Evolutionary conservation across 2,329 filamentous ascomycete genomes (phyloP), one percentile per base, ranked within the genome.

Genomic region (Emergomyces pasteurianus): DNA sequence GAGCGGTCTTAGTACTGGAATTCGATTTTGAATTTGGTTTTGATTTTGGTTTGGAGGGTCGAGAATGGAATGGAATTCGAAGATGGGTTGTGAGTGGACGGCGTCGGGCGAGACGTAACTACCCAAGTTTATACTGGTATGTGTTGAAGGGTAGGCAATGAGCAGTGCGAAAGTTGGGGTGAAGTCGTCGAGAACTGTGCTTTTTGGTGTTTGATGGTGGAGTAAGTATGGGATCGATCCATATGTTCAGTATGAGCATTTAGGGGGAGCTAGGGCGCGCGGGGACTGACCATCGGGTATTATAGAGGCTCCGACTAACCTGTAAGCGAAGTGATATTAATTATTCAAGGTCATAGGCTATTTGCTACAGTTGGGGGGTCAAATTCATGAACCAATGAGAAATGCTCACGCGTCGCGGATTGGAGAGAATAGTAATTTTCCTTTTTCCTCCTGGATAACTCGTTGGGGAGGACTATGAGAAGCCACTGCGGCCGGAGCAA

Each of bases 111-210:
- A 71, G 64, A 82, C 68, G 21, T 76, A 81, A 69, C 86, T 86
- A 38, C 84, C 84, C 0, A 85, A 72, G 0, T 73, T 65, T 23
- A 81, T 78, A 26, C 70, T 68, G 50, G 75, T 73, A 60, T 79
- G 68, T 16, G 69, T 72, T 1, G 74, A 70, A 60, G 78, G 76
- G 72, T 81, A 81, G 47, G 71, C 74, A 9, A 82, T 73, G 52
- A 75, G 72, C 47, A 86, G 67, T 46, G 77, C 75, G 59, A 84
- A 73, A 7, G 75, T 75, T 6, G 84, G 83, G 3, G 76, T 69
- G 70, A 87, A 86, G 63, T 82, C 78, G 64, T 85, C 79, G 61
- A 86, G 77, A 23, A 86, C 82, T 82, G 56, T 34, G 16, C 38
- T 23, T 34, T 47, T 42, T 52, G 9, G 36, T 38, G 49, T 34